Evolutionary conservation across 2,329 filamentous ascomycete species (phyloP).

Genomic region (Aspergillus aculeatus): DNA sequence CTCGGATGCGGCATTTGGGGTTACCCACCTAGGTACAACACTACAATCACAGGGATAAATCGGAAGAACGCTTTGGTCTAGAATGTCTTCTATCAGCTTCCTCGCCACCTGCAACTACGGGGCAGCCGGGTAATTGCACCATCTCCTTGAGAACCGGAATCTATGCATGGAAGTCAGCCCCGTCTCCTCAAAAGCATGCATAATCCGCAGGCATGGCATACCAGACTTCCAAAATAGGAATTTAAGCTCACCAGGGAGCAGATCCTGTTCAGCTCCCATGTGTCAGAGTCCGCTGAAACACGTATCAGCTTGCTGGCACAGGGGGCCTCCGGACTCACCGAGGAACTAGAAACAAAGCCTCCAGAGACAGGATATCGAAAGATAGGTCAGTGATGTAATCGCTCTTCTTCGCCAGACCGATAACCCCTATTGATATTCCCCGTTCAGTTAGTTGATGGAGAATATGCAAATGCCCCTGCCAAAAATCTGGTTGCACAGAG

Average conservation of each 20-base stretch:
- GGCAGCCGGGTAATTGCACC: conserved; percentile 47
- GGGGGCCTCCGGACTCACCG: conserved; percentile 40
- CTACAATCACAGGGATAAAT: conserved; percentile 73
- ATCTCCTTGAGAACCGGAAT: conserved; percentile 92
- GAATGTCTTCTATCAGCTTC: conserved; percentile 27
- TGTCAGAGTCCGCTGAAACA: conserved; percentile 20
- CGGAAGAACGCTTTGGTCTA: conserved; percentile 83
- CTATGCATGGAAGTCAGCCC: conserved; percentile 34
- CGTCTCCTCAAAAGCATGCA: conserved; percentile 9
- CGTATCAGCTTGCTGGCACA: not conserved
- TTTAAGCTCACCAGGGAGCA: conserved; percentile 84
- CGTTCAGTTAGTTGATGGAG: conserved; percentile 3
- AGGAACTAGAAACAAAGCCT: conserved; percentile 86
- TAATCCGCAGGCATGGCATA: conserved; percentile 28
- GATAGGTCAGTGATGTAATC: conserved; percentile 68
- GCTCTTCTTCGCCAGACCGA: conserved; percentile 64
- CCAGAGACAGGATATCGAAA: conserved; percentile 85
- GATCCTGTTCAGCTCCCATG: conserved; percentile 53
- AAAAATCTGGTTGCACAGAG: not conserved
- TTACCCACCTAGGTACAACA: conserved; percentile 63
- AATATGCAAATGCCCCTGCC: not conserved
- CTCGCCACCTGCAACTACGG: not conserved
- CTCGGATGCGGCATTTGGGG: conserved; percentile 1
- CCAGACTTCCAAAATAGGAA: conserved; percentile 70
- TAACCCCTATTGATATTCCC: conserved; percentile 51